A percentile compares a stretch with the other conserved stretches of the same genome.
Evolutionary conservation across 495 filamentous ascomycete genomes (phyloP).

Genomic region (Penicillium taxi): DNA sequence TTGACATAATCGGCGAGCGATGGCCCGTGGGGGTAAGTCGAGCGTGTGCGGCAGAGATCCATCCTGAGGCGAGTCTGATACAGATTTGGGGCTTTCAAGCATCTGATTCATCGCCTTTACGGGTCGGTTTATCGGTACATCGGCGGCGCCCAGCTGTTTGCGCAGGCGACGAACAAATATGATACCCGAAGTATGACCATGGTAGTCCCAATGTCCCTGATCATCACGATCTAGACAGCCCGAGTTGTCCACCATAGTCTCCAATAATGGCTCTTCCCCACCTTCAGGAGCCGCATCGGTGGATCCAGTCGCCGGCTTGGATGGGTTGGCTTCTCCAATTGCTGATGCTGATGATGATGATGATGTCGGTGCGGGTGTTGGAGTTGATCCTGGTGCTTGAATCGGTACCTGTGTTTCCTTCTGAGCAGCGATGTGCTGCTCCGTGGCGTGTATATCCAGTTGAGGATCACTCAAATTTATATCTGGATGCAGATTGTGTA

Average conservation of each 20-base stretch:
- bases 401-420: slow-evolving; percentile 19
- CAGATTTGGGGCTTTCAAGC: slow-evolving; percentile 65
- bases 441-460: slow-evolving; percentile 60
- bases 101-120: slow-evolving; percentile 42
- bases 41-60: slow-evolving; percentile 44
- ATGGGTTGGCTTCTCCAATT: slow-evolving; percentile 1
- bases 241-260: slow-evolving; percentile 90
- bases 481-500: slow-evolving; percentile 74
- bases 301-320: slow-evolving; percentile 6
- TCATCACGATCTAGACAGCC: slow-evolving; percentile 89
- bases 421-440: slow-evolving; percentile 30
- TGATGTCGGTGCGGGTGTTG: not conserved
- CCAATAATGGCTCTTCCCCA: slow-evolving; percentile 68
- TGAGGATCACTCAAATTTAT: slow-evolving; percentile 77
- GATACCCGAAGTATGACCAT: slow-evolving; percentile 85
- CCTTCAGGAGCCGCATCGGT: slow-evolving; percentile 19
- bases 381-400: slow-evolving; percentile 1
- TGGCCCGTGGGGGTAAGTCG: slow-evolving; percentile 62
- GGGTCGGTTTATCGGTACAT: slow-evolving; percentile 35
- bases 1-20: slow-evolving; percentile 61
- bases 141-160: slow-evolving; percentile 63
- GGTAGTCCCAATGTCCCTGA: slow-evolving; percentile 86
- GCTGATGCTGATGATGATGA: slow-evolving; percentile 1
- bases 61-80: slow-evolving; percentile 53
- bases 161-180: slow-evolving; percentile 79